Evolutionary conservation across 176 grass and related monocot genomes (phyloP), one percentile per base, ranked within the genome.

Genomic region (Pontederia crassipes): DNA sequence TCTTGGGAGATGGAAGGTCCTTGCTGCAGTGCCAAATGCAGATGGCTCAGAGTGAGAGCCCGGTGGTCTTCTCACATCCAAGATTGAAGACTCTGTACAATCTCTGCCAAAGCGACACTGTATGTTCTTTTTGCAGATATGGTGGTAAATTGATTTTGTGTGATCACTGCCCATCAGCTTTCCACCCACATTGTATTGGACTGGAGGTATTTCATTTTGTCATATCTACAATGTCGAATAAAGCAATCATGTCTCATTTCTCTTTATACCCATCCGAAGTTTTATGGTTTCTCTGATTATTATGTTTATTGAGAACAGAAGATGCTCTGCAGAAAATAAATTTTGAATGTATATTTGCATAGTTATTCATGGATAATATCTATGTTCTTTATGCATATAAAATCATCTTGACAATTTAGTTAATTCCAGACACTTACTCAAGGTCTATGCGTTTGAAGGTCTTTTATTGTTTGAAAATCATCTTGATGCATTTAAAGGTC

Each of bases 1-100:
- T 85, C 54, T 80, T 95, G 50, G 80, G 71, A 49, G 89, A 95
- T 77, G 89, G 89, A 45, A 85, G 69, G 65, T 85, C 89, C 27
- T 65, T 95, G 7, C 65, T 75, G 63, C 72, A 88, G 35, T 95
- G 84, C 65, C 79, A 88, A 68, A 49, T 82, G 64, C 46, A 88
- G 54, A 61, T 81, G 29, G 84, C 88, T 78, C 75, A 83, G 61
- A 62, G 14, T 52, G 71, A 73, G 15, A 79, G 57, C 51, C 75
- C 75, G 27, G 71, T 55, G 77, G 60, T 14, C 59, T 52, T 46
- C 64, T 50, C 66, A 12, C 62, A 60, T 46, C 53, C 49, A 46
- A 68, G 81, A 54, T 72, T 84, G 68, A 94, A 88, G 64, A 64
- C 69, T 58, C 74, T 62, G 45, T 65, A 67, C 58, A 73, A 58